phyloP scores from a whole-genome alignment of 2,329 filamentous ascomycete genomes.

The Nemania diffusa region DNA sequence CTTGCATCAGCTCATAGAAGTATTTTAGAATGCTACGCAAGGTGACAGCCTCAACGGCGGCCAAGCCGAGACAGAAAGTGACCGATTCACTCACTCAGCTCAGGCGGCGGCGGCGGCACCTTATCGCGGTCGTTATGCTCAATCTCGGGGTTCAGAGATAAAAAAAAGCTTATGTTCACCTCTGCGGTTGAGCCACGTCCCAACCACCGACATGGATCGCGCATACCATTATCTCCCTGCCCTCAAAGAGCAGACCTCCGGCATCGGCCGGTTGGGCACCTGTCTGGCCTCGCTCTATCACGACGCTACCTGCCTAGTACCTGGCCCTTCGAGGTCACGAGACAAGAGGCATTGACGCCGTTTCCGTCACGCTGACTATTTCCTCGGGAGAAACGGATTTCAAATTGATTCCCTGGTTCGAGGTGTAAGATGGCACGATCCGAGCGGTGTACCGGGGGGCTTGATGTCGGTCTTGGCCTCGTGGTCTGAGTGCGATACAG shows the following conservation, averaged over 20 bases:
- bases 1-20: background rate
- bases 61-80: slow-evolving; percentile 19
- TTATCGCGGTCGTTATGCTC: background rate
- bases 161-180: slow-evolving; percentile 23
- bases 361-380: slow-evolving; percentile 18
- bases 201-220: background rate
- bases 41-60: background rate
- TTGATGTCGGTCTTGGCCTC: background rate
- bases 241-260: slow-evolving; percentile 4
- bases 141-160: background rate
- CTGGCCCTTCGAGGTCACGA: background rate
- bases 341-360: background rate
- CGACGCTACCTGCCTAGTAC: slow-evolving; percentile 5
- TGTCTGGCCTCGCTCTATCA: slow-evolving; percentile 5
- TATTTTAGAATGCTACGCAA: background rate
- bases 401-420: background rate
- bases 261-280: slow-evolving; percentile 14
- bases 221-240: background rate
- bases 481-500: background rate
- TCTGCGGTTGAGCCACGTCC: slow-evolving; percentile 1
- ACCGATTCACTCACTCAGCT: slow-evolving; percentile 13
- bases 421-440: background rate
- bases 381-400: background rate
- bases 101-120: background rate
- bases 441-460: background rate